Evolutionary conservation across 345 rosid genomes (phyloP).

Genomic region (Ceriops tagal): DNA sequence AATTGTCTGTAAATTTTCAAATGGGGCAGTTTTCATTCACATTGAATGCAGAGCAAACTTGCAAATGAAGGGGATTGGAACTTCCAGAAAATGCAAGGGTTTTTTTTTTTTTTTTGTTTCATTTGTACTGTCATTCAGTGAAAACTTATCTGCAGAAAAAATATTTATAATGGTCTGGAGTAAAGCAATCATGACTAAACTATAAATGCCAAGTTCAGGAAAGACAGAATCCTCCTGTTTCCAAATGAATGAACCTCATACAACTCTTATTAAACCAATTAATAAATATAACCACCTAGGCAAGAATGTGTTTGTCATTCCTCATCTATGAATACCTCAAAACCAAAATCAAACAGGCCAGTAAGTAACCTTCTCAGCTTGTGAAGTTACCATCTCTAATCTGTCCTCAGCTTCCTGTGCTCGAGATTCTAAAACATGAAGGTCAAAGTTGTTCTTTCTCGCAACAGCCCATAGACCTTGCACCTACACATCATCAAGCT

Average conservation of each 20-base stretch:
- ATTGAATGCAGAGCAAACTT: not conserved
- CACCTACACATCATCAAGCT: slow-evolving; percentile 48
- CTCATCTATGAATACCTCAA: not conserved
- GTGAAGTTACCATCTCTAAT: slow-evolving; percentile 35
- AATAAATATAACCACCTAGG: not conserved
- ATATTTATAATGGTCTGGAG: no score
- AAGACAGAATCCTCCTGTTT: not conserved
- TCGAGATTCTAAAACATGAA: slow-evolving; percentile 56
- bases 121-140: not conserved
- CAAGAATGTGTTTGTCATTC: not conserved
- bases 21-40: no score
- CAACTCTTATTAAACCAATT: not conserved
- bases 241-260: not conserved
- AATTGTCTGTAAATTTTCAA: no score
- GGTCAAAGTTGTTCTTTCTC: slow-evolving; percentile 71
- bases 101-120: no score
- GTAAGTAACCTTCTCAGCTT: slow-evolving; percentile 47
- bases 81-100: not conserved
- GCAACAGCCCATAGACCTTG: slow-evolving; percentile 60
- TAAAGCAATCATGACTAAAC: no score
- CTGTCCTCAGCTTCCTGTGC: slow-evolving; percentile 49
- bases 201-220: not conserved
- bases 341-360: not conserved
- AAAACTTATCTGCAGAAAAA: not conserved
- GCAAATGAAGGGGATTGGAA: not conserved